These are phyloP conservation scores for Dendrocalamus latiflorus DNA, from an alignment of 202 grass and related monocot genomes.

Conservation along the genomic window DNA sequence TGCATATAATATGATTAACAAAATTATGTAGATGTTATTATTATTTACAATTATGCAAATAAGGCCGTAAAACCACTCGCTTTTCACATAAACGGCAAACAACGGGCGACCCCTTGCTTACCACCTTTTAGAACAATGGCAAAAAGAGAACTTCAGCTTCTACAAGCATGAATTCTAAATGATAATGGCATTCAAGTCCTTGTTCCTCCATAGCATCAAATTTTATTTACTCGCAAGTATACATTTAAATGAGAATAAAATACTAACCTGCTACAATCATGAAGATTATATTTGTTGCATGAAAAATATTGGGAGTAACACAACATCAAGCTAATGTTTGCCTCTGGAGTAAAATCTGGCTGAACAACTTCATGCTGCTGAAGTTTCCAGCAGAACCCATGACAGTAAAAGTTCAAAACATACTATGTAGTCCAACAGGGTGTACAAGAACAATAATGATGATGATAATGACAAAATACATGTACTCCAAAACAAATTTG, in stretches of 20 bases:
- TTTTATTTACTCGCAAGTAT: background rate
- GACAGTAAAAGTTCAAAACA: background rate
- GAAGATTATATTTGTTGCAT: background rate
- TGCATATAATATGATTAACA: background rate
- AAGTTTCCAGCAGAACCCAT: constrained; percentile 13
- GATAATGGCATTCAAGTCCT: background rate
- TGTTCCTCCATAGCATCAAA: background rate
- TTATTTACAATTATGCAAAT: background rate
- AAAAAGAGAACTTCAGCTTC: background rate
- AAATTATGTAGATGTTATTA: background rate
- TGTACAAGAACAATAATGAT: background rate
- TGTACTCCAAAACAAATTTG: background rate
- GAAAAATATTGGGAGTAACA: background rate
- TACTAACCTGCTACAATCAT: background rate
- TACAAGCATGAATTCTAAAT: background rate
- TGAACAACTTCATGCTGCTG: constrained; percentile 13
- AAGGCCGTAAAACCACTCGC: background rate
- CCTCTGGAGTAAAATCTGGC: background rate
- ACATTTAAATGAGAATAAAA: background rate
- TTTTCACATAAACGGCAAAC: background rate
- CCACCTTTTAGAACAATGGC: background rate
- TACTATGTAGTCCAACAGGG: background rate
- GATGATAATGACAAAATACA: background rate
- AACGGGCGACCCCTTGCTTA: background rate
- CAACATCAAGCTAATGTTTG: background rate